These are phyloP conservation scores for Extremus antarcticus DNA, from an alignment of 495 filamentous ascomycete genomes.

Conservation along the genomic window DNA sequence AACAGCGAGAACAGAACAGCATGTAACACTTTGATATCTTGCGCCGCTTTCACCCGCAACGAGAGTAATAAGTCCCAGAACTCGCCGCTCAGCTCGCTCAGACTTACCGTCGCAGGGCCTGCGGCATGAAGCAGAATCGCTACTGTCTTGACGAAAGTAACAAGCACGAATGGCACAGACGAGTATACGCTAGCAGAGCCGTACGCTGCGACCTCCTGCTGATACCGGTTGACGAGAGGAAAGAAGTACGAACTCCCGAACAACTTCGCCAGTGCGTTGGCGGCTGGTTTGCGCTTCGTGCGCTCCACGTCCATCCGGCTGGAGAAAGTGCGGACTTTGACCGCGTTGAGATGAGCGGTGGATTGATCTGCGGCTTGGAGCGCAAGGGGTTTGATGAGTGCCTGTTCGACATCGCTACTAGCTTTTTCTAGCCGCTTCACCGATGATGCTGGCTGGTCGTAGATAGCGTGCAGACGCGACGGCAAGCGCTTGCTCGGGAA, in stretches of 20 bases:
- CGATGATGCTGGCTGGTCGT: constrained; percentile 37
- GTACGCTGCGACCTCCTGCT: constrained; percentile 29
- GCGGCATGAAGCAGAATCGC: constrained; percentile 54
- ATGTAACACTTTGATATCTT: constrained; percentile 54
- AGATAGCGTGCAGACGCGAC: constrained; percentile 44
- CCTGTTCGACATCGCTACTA: constrained; percentile 49
- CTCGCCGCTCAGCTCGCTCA: constrained; percentile 60
- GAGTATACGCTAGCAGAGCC: constrained; percentile 35
- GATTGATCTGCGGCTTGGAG: constrained; percentile 55
- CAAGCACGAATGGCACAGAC: constrained; percentile 48
- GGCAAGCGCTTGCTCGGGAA: constrained; percentile 61
- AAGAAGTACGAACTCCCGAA: constrained; percentile 72
- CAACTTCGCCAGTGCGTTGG: constrained; percentile 65
- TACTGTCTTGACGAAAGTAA: constrained; percentile 54
- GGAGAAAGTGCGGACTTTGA: constrained; percentile 76
- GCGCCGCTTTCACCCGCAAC: constrained; percentile 29
- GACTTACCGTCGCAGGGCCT: constrained; percentile 47
- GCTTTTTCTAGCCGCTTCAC: constrained; percentile 27
- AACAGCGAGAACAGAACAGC: constrained; percentile 70
- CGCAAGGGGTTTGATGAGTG: constrained; percentile 71
- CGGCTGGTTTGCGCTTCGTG: constrained; percentile 53
- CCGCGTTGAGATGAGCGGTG: constrained; percentile 60
- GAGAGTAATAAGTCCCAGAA: constrained; percentile 56
- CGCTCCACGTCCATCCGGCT: constrained; percentile 59
- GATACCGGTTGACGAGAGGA: constrained; percentile 48